These are phyloP conservation scores for Primulina tabacum DNA, from an alignment of 257 asterid species.

Conservation along the genomic window DNA sequence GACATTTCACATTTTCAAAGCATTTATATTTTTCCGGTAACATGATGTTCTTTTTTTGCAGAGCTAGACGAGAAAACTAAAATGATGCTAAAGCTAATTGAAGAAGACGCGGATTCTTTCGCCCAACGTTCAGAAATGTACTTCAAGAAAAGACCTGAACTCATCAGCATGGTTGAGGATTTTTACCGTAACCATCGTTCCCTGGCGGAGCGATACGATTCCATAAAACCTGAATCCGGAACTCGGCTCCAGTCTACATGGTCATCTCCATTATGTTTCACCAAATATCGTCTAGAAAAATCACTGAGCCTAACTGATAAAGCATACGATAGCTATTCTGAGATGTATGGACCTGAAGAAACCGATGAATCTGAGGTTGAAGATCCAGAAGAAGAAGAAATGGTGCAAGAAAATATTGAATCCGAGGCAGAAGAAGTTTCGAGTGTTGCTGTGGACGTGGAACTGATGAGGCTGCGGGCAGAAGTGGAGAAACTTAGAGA, in stretches of 20 bases:
- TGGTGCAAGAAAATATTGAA: not conserved
- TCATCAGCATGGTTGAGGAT: slow-evolving; percentile 71
- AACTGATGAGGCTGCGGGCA: slow-evolving; percentile 38
- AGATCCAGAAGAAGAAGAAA: slow-evolving; percentile 61
- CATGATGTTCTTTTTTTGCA: slow-evolving; percentile 17
- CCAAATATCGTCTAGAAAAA: slow-evolving; percentile 47
- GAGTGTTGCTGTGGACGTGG: slow-evolving; percentile 23
- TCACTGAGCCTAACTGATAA: slow-evolving; percentile 43
- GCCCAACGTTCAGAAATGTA: slow-evolving; percentile 92
- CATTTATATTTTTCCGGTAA: not conserved
- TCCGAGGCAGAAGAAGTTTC: slow-evolving; percentile 30
- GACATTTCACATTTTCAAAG: not conserved
- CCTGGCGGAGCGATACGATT: slow-evolving; percentile 72
- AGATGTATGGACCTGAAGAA: slow-evolving; percentile 56
- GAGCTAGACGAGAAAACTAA: slow-evolving; percentile 71
- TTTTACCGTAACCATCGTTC: slow-evolving; percentile 72
- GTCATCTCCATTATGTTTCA: slow-evolving; percentile 48
- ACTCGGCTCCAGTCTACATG: slow-evolving; percentile 50
- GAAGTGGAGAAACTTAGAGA: slow-evolving; percentile 55
- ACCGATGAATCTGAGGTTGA: slow-evolving; percentile 73
- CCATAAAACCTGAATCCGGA: slow-evolving; percentile 50
- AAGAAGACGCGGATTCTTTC: slow-evolving; percentile 85
- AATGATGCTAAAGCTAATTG: slow-evolving; percentile 64
- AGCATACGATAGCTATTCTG: slow-evolving; percentile 78
- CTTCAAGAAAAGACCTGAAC: slow-evolving; percentile 82